Evolutionary conservation across 192 early-diverging fungal genomes (phyloP).

Genomic region (Backusella parvicylindrica): DNA sequence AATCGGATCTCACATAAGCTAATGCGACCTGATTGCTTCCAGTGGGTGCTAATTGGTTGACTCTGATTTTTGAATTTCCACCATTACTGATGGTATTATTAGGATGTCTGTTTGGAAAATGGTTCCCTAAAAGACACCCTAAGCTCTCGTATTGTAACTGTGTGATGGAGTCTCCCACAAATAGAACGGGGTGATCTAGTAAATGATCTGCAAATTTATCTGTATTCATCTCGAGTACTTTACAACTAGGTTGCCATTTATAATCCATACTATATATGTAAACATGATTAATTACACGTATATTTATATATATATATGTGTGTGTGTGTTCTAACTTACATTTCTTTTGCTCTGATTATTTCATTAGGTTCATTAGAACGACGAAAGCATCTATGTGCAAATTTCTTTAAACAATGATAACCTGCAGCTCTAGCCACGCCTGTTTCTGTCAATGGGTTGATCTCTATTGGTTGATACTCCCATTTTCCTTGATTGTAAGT

Average conservation of each 20-base stretch:
- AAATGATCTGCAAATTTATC: conserved; percentile 19
- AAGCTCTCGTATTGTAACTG: conserved; percentile 31
- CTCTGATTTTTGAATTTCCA: conserved; percentile 7
- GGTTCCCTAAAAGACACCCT: conserved; percentile 20
- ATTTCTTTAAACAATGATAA: conserved; percentile 18
- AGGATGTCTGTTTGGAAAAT: conserved; percentile 9
- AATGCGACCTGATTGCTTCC: background rate
- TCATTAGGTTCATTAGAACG: conserved; percentile 10
- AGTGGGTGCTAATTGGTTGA: background rate
- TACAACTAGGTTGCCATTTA: conserved; percentile 30
- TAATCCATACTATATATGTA: conserved; percentile 16
- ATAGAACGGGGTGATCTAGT: conserved; percentile 23
- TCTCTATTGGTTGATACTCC: conserved; percentile 9
- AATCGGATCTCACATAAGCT: conserved; percentile 28
- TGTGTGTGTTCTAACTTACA: conserved; percentile 21
- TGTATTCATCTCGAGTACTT: conserved; percentile 15
- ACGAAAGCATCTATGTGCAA: conserved; percentile 28
- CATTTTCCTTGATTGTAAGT: conserved; percentile 27
- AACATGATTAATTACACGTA: background rate
- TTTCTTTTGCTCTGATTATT: conserved; percentile 12
- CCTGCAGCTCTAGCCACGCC: background rate
- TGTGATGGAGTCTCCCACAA: conserved; percentile 36
- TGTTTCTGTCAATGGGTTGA: background rate
- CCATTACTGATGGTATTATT: background rate
- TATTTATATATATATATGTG: background rate